A percentile compares a stretch with the other conserved stretches of the same genome.
phyloP scores from a whole-genome alignment of 2,329 filamentous ascomycete genomes.

The Penicillium corylophilum region DNA sequence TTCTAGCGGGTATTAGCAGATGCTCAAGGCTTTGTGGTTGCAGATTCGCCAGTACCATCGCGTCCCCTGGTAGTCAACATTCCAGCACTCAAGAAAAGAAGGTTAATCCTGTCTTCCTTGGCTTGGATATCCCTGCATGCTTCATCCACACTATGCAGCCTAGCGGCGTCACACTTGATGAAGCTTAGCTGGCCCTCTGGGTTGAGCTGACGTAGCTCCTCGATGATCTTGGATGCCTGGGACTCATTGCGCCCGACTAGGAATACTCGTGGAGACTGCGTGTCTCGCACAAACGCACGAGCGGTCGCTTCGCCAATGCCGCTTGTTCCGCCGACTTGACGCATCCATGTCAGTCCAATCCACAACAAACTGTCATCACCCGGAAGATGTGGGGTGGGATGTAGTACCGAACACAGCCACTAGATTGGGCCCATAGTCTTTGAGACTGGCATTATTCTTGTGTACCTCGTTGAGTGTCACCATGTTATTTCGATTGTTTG shows the following conservation, averaged over 20 bases:
- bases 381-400: slow-evolving; percentile 47
- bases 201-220: slow-evolving; percentile 48
- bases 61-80: slow-evolving; percentile 14
- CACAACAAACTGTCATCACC: slow-evolving; percentile 11
- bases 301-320: slow-evolving; percentile 28
- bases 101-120: slow-evolving; percentile 29
- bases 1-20: slow-evolving; percentile 19
- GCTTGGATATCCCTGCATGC: slow-evolving; percentile 48
- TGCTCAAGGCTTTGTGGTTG: background rate
- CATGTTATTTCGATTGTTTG: slow-evolving; percentile 4
- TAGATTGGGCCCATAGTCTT: slow-evolving; percentile 32
- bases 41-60: slow-evolving; percentile 10
- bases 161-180: slow-evolving; percentile 50
- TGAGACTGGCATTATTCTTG: slow-evolving; percentile 11
- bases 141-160: slow-evolving; percentile 53
- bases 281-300: slow-evolving; percentile 33
- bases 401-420: slow-evolving; percentile 41
- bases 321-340: slow-evolving; percentile 27
- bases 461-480: slow-evolving; percentile 8
- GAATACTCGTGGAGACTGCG: slow-evolving; percentile 50
- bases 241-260: slow-evolving; percentile 49
- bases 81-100: slow-evolving; percentile 32
- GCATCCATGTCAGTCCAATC: background rate
- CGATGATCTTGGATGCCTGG: slow-evolving; percentile 41
- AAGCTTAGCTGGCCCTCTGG: slow-evolving; percentile 48